A percentile compares a stretch with the other conserved stretches of the same genome.
Conservation (phyloP, 148 eudicot genomes). For the Dysphania ambrosioides region DNA sequence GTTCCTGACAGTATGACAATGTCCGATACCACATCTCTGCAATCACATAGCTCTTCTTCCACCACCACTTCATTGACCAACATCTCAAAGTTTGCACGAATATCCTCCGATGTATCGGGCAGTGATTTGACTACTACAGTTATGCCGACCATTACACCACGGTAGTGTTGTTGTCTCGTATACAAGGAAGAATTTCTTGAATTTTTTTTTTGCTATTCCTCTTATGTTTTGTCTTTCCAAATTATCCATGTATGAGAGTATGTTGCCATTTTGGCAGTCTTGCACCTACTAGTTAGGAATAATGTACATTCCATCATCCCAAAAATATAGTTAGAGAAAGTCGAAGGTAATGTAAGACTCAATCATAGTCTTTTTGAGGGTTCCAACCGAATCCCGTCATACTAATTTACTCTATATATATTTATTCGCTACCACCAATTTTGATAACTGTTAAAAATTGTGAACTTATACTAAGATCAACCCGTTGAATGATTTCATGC, state of each 20-base stretch:
- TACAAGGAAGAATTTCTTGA: not conserved
- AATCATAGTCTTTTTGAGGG: not conserved
- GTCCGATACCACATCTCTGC: slow-evolving; percentile 26
- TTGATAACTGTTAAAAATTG: too few relatives aligned
- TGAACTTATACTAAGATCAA: too few relatives aligned
- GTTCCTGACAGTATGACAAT: slow-evolving; percentile 42
- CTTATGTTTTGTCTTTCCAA: not conserved
- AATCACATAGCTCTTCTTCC: slow-evolving; percentile 26
- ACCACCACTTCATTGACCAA: slow-evolving; percentile 28
- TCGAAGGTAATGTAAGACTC: not conserved
- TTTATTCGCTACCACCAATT: too few relatives aligned
- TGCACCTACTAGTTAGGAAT: not conserved
- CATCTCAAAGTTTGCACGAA: slow-evolving; percentile 25
- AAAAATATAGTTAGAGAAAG: not conserved
- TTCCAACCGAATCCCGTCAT: not conserved
- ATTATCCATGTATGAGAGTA: not conserved
- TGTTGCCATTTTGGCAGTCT: not conserved
- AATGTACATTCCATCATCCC: not conserved
- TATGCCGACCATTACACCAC: slow-evolving; percentile 40
- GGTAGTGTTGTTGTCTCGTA: slow-evolving; percentile 10
- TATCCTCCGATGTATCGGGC: slow-evolving; percentile 45
- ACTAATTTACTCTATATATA: too few relatives aligned
- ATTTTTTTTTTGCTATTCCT: not conserved
- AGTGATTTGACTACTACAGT: slow-evolving; percentile 46
- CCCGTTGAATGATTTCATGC: too few relatives aligned